phyloP scores from a whole-genome alignment of 805 yeast species.

The Cyberlindnera saturnus region DNA sequence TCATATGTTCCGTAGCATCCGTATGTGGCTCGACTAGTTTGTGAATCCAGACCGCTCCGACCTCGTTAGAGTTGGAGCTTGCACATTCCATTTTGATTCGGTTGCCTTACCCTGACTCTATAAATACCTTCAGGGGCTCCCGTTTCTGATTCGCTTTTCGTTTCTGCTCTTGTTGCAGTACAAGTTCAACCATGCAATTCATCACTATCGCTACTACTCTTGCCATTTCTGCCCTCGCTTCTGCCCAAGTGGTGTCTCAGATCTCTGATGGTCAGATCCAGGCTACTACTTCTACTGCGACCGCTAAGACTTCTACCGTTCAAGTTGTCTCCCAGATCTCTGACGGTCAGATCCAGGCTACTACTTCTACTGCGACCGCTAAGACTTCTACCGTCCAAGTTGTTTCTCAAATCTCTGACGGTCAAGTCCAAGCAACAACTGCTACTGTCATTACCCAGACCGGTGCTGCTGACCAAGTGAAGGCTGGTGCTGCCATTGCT shows the following conservation, averaged over 20 bases:
- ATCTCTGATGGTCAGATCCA: slow-evolving; percentile 38
- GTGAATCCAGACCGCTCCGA: no score
- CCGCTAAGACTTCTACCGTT: slow-evolving; percentile 6
- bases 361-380: slow-evolving; percentile 23
- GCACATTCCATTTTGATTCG: no score
- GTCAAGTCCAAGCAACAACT: slow-evolving; percentile 31
- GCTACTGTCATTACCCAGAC: slow-evolving; percentile 25
- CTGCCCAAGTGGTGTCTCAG: slow-evolving; percentile 30
- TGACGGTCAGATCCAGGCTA: slow-evolving; percentile 28
- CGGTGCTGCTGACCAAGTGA: slow-evolving; percentile 17
- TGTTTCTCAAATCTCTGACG: slow-evolving; percentile 47
- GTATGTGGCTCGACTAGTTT: no score
- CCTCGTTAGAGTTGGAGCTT: no score
- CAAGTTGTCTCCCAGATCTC: slow-evolving; percentile 23
- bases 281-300: slow-evolving; percentile 16
- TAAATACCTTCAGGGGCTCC: no score
- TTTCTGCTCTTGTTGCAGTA: not conserved
- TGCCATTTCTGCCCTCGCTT: slow-evolving; percentile 17
- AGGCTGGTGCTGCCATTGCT: slow-evolving; percentile 17
- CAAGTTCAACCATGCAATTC: slow-evolving; percentile 16
- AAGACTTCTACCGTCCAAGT: slow-evolving; percentile 39
- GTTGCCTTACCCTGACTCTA: no score
- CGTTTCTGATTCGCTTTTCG: no score
- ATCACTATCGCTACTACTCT: slow-evolving; percentile 9
- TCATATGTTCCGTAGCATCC: no score